Conservation (phyloP, 129 eudicot species). For the Smallanthus sonchifolius region DNA sequence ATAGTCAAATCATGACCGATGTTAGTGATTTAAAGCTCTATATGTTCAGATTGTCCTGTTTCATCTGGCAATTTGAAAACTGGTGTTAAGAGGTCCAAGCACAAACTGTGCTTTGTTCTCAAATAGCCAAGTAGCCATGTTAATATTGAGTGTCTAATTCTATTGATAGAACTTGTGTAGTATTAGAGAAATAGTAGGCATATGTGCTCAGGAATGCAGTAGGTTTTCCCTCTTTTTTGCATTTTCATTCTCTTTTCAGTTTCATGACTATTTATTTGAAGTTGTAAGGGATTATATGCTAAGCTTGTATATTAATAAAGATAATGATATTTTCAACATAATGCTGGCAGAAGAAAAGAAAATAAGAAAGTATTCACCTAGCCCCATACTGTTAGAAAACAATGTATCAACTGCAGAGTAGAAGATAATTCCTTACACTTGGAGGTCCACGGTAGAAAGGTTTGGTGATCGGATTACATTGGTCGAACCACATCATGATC, state of each 20-base stretch:
- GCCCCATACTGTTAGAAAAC: conserved; percentile 35
- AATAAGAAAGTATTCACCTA: conserved; percentile 72
- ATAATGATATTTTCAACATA: neutral
- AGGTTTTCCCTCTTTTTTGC: neutral
- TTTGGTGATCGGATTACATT: conserved; percentile 82
- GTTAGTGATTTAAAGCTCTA: neutral
- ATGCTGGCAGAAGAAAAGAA: conserved; percentile 38
- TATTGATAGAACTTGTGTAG: no score
- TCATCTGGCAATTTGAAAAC: neutral
- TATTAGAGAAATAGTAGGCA: no score
- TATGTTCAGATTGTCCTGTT: neutral
- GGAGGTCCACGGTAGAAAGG: conserved; percentile 81
- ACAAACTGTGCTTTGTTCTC: no score
- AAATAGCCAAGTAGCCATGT: no score
- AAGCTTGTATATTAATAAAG: conserved; percentile 9
- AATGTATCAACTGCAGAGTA: conserved; percentile 47
- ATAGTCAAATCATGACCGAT: neutral
- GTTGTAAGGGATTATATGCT: neutral
- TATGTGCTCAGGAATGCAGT: neutral
- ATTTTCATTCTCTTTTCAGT: neutral
- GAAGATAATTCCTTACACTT: conserved; percentile 78
- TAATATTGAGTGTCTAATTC: no score
- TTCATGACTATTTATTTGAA: neutral
- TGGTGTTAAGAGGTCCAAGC: no score
- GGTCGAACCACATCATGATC: conserved; percentile 86